Conservation (phyloP, 192 early-diverging fungal species). For the Geranomyces variabilis region DNA sequence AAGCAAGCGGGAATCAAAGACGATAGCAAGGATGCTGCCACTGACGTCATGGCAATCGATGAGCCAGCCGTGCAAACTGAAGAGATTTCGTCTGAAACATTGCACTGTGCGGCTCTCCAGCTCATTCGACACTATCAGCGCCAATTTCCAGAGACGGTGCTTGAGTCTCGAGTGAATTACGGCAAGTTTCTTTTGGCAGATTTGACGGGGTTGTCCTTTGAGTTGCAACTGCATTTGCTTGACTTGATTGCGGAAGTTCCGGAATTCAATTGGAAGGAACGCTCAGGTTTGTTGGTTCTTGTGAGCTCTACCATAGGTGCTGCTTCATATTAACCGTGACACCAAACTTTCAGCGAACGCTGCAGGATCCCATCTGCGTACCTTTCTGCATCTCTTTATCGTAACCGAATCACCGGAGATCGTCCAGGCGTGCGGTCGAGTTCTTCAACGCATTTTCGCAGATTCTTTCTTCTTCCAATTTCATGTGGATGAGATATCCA, state of each 20-base stretch:
- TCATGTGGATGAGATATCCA: conserved; percentile 33
- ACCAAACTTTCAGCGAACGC: conserved; percentile 35
- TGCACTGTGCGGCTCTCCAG: conserved; percentile 54
- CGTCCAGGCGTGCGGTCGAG: conserved; percentile 38
- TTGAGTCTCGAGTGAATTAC: conserved; percentile 72
- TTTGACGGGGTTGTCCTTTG: conserved; percentile 53
- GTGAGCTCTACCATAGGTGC: conserved; percentile 8
- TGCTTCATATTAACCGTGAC: neutral
- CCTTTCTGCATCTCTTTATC: conserved; percentile 58
- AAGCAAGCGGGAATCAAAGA: neutral
- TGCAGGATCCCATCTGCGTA: conserved; percentile 55
- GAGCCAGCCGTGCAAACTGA: conserved; percentile 46
- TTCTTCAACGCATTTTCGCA: conserved; percentile 27
- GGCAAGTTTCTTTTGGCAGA: conserved; percentile 74
- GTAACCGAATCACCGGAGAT: conserved; percentile 53
- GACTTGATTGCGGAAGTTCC: conserved; percentile 59
- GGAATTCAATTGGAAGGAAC: conserved; percentile 75
- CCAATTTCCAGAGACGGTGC: conserved; percentile 64
- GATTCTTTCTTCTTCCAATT: conserved; percentile 27
- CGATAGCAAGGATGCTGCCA: neutral
- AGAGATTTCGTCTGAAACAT: conserved; percentile 44
- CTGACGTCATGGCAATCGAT: conserved; percentile 22
- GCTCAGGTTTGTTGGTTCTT: conserved; percentile 21
- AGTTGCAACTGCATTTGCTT: conserved; percentile 63
- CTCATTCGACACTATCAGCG: conserved; percentile 71